Conservation (phyloP, 495 filamentous ascomycete species). For the Thermothielavioides terrestris region DNA sequence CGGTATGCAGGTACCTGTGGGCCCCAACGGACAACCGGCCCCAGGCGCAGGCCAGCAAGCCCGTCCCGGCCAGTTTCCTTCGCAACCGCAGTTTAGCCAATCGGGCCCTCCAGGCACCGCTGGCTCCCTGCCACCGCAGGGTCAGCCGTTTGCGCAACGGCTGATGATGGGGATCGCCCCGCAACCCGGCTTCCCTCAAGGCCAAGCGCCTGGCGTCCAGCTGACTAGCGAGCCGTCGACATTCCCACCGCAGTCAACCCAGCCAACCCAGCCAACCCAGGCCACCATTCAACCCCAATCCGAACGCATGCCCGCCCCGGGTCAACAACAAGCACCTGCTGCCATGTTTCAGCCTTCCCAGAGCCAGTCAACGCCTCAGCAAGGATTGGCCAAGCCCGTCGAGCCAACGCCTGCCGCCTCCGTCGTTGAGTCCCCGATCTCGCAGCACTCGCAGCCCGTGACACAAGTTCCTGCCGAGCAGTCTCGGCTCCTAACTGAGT, state of each 20-base stretch:
- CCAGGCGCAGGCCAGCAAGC: constrained; percentile 14
- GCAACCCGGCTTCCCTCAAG: background rate
- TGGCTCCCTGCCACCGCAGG: background rate
- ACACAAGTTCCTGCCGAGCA: constrained; percentile 12
- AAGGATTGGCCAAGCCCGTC: constrained; percentile 2
- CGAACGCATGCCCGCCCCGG: background rate
- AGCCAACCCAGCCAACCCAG: constrained; percentile 9
- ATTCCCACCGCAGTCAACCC: constrained; percentile 6
- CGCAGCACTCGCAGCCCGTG: constrained; percentile 17
- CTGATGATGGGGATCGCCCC: background rate
- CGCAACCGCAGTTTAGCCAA: constrained; percentile 4
- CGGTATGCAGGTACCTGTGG: constrained; percentile 15
- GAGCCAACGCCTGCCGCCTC: constrained; percentile 10
- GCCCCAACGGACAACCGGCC: constrained; percentile 20
- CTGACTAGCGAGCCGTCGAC: background rate
- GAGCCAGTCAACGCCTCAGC: constrained; percentile 4
- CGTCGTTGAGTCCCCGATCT: constrained; percentile 15
- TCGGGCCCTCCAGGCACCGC: constrained; percentile 4
- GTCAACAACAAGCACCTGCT: constrained; percentile 2
- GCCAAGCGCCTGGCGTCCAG: constrained; percentile 1
- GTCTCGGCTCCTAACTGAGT: constrained; percentile 11
- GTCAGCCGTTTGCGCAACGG: background rate
- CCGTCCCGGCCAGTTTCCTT: constrained; percentile 7
- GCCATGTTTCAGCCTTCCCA: constrained; percentile 6
- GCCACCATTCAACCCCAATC: constrained; percentile 5